Base-by-base conservation (phyloP, 1,284 basidiomycete species). In the Dichomitus squalens region DNA sequence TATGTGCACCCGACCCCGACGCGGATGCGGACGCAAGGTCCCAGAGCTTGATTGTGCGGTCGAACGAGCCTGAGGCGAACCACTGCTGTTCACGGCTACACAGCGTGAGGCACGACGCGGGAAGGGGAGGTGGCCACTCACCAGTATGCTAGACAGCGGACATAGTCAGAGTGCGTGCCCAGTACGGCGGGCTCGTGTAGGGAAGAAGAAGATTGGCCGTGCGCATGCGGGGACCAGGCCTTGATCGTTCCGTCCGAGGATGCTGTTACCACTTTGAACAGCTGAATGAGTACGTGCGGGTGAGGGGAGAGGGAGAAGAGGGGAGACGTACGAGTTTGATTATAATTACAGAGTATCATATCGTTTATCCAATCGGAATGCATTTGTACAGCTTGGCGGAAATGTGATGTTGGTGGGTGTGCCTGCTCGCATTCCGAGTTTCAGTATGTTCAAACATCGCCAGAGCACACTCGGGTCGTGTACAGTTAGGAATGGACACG, bases 331-430 rank as follows among this genome's bases (percentile, higher is more conserved):
- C 91, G 77, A 2, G 94, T 98, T 72, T 96, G 95, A 66, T 98
- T 95, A 62, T 88, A 80, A 70, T 98, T 96, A 76, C 93, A 96
- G 12, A 99, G 81, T 7, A 96, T 70, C 57, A 99, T 87, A 68
- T 98, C 96, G 73, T 98, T 98, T 46, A 98, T 87, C 97, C 96
- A 99, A 75, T 98, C 95, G 0, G 90, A 87, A 69, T 96, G 94
- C 9, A 86, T 84, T 71, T 96, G 93, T 4, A 88, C 86, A 57
- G 86, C 88, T 72, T 96, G 93, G 46, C 95, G 82, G 69, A 95
- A 96, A 47, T 79, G 76, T 1, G 63, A 61, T 3, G 62, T 57
- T 52, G 63, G 61, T 5, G 66, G 59, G n/a, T 59, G 59, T 4
- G 57, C 34, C 64, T 68, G 38, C 8, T 5, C 5, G 18, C 14